Base-by-base conservation (phyloP, 768 basidiomycete species). In the Suillus hirtellus region DNA sequence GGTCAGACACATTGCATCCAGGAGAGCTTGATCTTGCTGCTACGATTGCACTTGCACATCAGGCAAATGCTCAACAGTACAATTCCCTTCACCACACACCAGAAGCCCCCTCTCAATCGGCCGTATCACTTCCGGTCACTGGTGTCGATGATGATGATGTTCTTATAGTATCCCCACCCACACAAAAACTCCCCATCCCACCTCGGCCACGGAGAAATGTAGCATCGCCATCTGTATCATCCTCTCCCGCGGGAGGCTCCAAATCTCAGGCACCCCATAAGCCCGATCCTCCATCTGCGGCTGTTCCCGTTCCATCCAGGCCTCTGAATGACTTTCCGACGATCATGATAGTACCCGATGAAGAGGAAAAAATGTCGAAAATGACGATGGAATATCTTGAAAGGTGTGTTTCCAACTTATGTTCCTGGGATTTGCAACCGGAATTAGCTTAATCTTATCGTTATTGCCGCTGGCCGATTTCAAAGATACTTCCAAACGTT, bases 401-500 rank as follows among this genome's bases (percentile, higher is more conserved):
- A 54, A 69, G 69, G 74, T 76, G 66, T 53, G 73, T 56, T 55
- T 46, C 37, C 60, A 40, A 47, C 19, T 53, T 35, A 15, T 34
- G 21, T 60, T 63, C 40, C 8, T 27, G 49, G n/a, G n/a, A 27
- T 24, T 15, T 35, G 46, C 14, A 27, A 42, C 21, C 24, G 38
- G 47, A 59, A 37, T 12, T 43, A 17, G 19, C 52, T 53, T 63
- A 62, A 38, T 43, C 37, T 27, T 44, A 60, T 63, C 54, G 65
- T 31, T 60, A 71, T 50, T 38, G 9, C 46, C 58, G 12, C 46
- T 53, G 35, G 60, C 14, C 19, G 24, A 62, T 46, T 59, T 55
- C 49, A 47, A 56, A 77, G 74, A 60, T 75, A 75, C 27, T 34
- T 75, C 31, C 72, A 75, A 63, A 75, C 65, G 4, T 75, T 75